Percentiles rank a stretch among this genome's conserved stretches.
Conservation (phyloP, 2,329 filamentous ascomycete genomes). For the Cladosporium colombiae region DNA sequence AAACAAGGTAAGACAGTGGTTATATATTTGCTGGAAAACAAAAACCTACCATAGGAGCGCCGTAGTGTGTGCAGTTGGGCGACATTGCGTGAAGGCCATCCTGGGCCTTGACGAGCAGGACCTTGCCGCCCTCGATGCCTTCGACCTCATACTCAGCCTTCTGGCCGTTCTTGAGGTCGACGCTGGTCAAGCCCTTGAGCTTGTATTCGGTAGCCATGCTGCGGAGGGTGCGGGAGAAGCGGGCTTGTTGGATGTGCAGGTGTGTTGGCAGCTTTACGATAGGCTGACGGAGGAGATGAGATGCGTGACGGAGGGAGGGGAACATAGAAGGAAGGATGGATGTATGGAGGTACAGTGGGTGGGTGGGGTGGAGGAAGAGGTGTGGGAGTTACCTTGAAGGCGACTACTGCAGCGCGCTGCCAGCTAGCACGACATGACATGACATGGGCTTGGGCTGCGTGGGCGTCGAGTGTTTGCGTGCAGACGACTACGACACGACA, state of each 20-base stretch:
- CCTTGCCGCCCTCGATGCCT: slow-evolving; percentile 80
- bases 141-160: slow-evolving; percentile 91
- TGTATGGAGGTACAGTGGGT: background rate
- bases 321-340: slow-evolving; percentile 11
- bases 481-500: background rate
- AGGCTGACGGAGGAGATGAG: slow-evolving; percentile 12
- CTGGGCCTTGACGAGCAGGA: slow-evolving; percentile 78
- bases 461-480: background rate
- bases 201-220: slow-evolving; percentile 53
- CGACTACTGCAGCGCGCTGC: background rate
- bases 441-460: background rate
- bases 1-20: background rate
- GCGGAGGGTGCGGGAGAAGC: slow-evolving; percentile 30
- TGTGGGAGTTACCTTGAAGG: slow-evolving; percentile 2
- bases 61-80: slow-evolving; percentile 86
- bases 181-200: slow-evolving; percentile 74
- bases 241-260: slow-evolving; percentile 3
- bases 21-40: background rate
- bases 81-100: slow-evolving; percentile 78
- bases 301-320: slow-evolving; percentile 16
- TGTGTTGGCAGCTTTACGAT: slow-evolving; percentile 6
- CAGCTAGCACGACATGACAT: background rate
- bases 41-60: slow-evolving; percentile 72
- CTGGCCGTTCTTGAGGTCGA: slow-evolving; percentile 74
- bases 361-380: slow-evolving; percentile 8